Evolutionary conservation across 2,329 filamentous ascomycete species (phyloP).

Genomic region (Penicillium sumatraense): DNA sequence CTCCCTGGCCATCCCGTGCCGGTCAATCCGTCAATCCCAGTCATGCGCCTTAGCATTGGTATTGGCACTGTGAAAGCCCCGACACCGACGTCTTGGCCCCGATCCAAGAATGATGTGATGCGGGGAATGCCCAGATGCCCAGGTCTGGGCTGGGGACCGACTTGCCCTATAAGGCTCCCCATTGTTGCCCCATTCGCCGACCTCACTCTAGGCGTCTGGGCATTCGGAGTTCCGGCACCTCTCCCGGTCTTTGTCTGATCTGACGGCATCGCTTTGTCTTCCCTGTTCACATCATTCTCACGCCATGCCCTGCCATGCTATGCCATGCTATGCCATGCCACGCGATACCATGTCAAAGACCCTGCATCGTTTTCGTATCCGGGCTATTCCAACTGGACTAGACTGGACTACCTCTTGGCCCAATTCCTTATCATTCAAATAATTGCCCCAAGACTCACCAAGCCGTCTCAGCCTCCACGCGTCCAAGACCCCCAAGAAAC

Average conservation of each 20-base stretch:
- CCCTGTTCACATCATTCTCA: neutral
- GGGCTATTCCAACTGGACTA: neutral
- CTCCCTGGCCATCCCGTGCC: no score
- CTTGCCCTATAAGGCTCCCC: constrained; percentile 9
- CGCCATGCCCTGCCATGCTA: constrained; percentile 1
- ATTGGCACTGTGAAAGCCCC: neutral
- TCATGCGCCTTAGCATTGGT: neutral
- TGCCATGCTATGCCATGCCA: neutral
- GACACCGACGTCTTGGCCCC: constrained; percentile 9
- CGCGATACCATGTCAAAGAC: neutral
- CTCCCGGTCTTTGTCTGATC: neutral
- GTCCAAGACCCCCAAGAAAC: neutral
- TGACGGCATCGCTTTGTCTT: constrained; percentile 3
- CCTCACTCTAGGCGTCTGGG: constrained; percentile 1
- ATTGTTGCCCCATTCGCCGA: neutral
- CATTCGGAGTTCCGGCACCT: constrained; percentile 5
- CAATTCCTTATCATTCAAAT: neutral
- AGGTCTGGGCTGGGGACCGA: constrained; percentile 15
- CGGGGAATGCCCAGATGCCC: constrained; percentile 23
- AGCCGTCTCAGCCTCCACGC: constrained; percentile 1
- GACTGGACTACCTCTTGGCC: neutral
- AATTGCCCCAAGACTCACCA: neutral
- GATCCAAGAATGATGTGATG: constrained; percentile 16
- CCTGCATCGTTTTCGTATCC: neutral
- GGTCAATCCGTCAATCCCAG: neutral